Base-by-base conservation (phyloP, 768 basidiomycete genomes). In the Suillus plorans region DNA sequence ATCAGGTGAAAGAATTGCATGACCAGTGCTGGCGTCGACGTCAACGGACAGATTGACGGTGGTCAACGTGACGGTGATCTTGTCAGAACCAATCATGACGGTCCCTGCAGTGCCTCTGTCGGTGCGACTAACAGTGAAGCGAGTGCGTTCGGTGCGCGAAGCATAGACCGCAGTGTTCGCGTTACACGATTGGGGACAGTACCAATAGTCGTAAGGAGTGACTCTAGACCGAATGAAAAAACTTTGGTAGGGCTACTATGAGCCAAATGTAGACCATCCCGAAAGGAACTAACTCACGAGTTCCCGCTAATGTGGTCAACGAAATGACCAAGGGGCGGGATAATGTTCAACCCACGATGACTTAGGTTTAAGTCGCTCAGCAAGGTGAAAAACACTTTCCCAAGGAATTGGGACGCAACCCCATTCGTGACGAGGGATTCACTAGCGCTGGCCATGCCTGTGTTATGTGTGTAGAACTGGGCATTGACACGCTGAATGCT, bases 401-500 rank as follows among this genome's bases (percentile, higher is more conserved):
- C 44, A 7, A 45, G 7, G 44, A 45, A 45, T n/a, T 20, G 20
- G 10, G 44, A 1, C 20, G 44, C 44, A 45, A 45, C 20, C 20
- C 20, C 20, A 45, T 0, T 4, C 10, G 44, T 41, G 5, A 1
- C 6, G 5, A 41, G 41, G 41, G 41, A 16, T 0, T 16, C 12
- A 5, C 0, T 1, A 0, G 41, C 41, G 6, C 16, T 2, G 41
- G 41, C 41, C 5, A 2, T 0, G 1, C 7, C 0, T 10, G n/a
- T 10, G 20, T 45, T 9, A n/a, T 45, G 44, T 8, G 44, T 45
- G 44, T 20, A 45, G 20, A n/a, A 45, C 20, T n/a, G 44, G 20
- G 44, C 20, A 3, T 20, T 10, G 20, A 45, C 10, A n/a, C 44
- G 44, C 20, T 4, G 18, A n/a, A 45, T n/a, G n/a, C 44, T 10